Evolutionary conservation across 2,329 filamentous ascomycete species (phyloP).

Genomic region (Anisogramma anomala): DNA sequence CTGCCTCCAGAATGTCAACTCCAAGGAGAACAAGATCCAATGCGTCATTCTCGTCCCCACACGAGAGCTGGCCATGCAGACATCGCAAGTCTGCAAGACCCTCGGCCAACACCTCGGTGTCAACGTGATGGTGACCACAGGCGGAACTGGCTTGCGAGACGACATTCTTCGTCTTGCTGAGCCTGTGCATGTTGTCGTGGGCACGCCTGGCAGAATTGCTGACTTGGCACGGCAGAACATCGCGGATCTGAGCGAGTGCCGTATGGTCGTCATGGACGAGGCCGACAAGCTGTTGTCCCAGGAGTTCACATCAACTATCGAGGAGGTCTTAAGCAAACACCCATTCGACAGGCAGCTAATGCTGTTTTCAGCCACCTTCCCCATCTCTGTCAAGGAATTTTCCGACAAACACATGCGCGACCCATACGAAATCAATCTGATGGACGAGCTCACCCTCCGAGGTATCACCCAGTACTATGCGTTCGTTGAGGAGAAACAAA

Average conservation of each 20-base stretch:
- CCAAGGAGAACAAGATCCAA: conserved; percentile 92
- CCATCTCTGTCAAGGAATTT: conserved; percentile 92
- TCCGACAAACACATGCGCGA: conserved; percentile 96
- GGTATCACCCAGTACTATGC: conserved; percentile 99
- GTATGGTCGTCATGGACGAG: conserved; percentile 99
- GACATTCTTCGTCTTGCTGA: conserved; percentile 94
- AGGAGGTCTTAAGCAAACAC: conserved; percentile 89
- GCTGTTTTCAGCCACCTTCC: conserved; percentile 98
- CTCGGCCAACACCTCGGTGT: conserved; percentile 93
- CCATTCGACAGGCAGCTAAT: conserved; percentile 97
- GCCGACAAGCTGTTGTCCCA: conserved; percentile 94
- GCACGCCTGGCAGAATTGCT: conserved; percentile 89
- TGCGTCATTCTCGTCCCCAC: conserved; percentile 93
- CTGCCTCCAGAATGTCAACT: conserved; percentile 88
- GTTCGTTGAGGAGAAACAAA: conserved; percentile 98
- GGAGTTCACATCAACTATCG: conserved; percentile 95
- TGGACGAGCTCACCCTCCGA: conserved; percentile 95
- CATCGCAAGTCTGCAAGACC: conserved; percentile 97
- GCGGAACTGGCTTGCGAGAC: conserved; percentile 87
- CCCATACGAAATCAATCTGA: conserved; percentile 97
- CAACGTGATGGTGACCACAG: conserved; percentile 99
- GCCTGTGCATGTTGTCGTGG: conserved; percentile 92
- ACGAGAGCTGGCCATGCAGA: conserved; percentile 92
- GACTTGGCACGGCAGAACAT: conserved; percentile 95
- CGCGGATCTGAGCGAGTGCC: conserved; percentile 88